Base-by-base conservation (phyloP, 208 protist genomes). In the Leishmania gerbilli region DNA sequence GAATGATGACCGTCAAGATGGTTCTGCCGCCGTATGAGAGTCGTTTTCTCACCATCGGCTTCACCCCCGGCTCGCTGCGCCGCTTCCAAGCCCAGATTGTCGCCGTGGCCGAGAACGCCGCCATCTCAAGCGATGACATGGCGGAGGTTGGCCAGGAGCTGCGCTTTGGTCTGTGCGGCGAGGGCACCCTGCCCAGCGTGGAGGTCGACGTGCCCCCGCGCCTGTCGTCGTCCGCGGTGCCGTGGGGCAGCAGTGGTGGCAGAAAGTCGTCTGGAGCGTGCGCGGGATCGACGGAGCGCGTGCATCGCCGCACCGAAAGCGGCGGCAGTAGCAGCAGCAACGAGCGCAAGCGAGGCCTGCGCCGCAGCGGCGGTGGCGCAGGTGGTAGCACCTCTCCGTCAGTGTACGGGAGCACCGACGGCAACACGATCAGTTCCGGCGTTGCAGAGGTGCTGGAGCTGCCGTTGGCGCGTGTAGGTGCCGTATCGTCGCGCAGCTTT, bases 11-110 rank as follows among this genome's bases (percentile, higher is more conserved):
- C 27, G 58, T 84, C 19, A 74, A 69, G 72, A 71, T 99, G 31
- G 77, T 89, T 42, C 93, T 99, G 62, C 97, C 98, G 24, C 95
- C 97, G 13, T 98, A 99, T 82, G 99, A 99, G 86, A 97, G 97
- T 84, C 93, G 97, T 60, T 99, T 99, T 84, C 95, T 99, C 1
- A 98, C 92, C 13, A 86, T 99, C 2, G 92, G 85, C 76, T 99
- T 99, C 86, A 90, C 75, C 2, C 98, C 99, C 17, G 79, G 75
- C 17, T 77, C 88, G 19, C 87, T 99, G 71, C 83, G 95, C 71
- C 84, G 83, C 17, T 98, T 97, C 85, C 80, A 79, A 74, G 98
- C 90, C 5, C 79, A 88, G 17, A 98, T 99, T 83, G 89, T 99
- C 27, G 99, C 98, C 6, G 81, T 77, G 9, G 99, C 99, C 11